Evolutionary conservation across 169 alveolate genomes (phyloP).

Genomic region (Plasmodium reichenowi): DNA sequence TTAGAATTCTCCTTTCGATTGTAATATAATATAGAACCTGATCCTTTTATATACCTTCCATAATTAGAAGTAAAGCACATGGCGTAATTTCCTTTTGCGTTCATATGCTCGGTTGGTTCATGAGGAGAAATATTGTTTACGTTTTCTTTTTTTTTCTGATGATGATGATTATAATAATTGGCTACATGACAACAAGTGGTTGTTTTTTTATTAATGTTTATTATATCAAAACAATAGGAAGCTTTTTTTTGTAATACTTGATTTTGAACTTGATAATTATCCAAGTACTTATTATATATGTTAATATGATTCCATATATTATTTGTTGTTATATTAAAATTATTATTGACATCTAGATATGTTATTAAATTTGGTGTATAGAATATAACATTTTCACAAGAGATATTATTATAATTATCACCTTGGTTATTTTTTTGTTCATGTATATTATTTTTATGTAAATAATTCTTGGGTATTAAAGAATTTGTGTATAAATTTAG

Average conservation of each 20-base stretch:
- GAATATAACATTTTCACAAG: background rate
- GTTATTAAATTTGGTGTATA: conserved; percentile 61
- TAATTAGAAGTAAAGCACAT: conserved; percentile 75
- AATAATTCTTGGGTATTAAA: conserved; percentile 29
- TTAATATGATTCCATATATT: conserved; percentile 11
- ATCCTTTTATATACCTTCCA: conserved; percentile 62
- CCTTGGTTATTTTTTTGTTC: no score
- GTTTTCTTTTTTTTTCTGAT: conserved; percentile 3
- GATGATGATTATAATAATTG: background rate
- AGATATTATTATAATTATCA: no score
- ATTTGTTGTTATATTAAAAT: conserved; percentile 7
- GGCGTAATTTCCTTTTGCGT: conserved; percentile 17
- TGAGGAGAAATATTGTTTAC: background rate
- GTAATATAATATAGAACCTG: conserved; percentile 66
- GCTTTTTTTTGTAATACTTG: conserved; percentile 10
- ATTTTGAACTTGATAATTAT: conserved; percentile 8
- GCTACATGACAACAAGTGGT: conserved; percentile 27
- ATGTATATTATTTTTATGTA: background rate
- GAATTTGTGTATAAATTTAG: conserved; percentile 24
- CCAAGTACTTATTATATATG: conserved; percentile 12
- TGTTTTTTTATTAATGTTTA: conserved; percentile 32
- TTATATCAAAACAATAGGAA: conserved; percentile 63
- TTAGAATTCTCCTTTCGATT: background rate
- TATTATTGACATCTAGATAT: conserved; percentile 38
- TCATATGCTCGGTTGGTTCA: background rate